phyloP scores from a whole-genome alignment of 1,139 yeast species.

The Yamadazyma dushanensis region DNA sequence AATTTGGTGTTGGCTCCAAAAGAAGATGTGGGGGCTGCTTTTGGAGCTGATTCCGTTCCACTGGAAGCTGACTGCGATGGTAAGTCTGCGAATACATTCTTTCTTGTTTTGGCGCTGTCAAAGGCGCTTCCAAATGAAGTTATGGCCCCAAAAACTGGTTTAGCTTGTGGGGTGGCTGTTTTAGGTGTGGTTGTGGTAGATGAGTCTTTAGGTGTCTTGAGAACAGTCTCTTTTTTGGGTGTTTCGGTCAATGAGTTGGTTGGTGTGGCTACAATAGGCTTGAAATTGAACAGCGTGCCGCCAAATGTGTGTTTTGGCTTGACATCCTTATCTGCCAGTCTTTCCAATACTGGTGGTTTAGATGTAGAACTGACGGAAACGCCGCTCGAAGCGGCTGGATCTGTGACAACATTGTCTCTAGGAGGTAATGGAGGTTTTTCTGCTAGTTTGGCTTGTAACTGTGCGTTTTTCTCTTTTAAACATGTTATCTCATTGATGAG shows the following conservation, averaged over 20 bases:
- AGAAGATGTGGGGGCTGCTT: slow-evolving; percentile 18
- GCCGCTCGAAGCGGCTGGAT: not conserved
- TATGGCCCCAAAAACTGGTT: slow-evolving; percentile 47
- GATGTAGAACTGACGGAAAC: not conserved
- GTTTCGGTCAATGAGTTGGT: slow-evolving; percentile 13
- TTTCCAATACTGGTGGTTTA: slow-evolving; percentile 8
- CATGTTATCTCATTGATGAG: slow-evolving; percentile 23
- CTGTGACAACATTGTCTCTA: slow-evolving; percentile 6
- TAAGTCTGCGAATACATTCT: slow-evolving; percentile 37
- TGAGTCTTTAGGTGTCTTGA: slow-evolving; percentile 14
- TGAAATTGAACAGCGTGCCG: slow-evolving; percentile 27
- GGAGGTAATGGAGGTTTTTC: slow-evolving; percentile 17
- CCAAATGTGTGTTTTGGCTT: slow-evolving; percentile 29
- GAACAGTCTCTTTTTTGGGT: slow-evolving; percentile 1
- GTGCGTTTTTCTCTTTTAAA: slow-evolving; percentile 16
- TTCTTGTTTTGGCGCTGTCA: slow-evolving; percentile 24
- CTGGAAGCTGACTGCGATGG: slow-evolving; percentile 7
- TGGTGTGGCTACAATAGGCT: slow-evolving; percentile 23
- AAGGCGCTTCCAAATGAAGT: slow-evolving; percentile 55
- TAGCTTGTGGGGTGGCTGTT: slow-evolving; percentile 13
- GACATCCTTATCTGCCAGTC: slow-evolving; percentile 2
- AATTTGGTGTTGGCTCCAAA: slow-evolving; percentile 65
- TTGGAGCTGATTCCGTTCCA: slow-evolving; percentile 1
- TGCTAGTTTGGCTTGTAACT: slow-evolving; percentile 4
- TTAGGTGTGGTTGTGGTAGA: slow-evolving; percentile 8